These are phyloP conservation scores for Speleostelium caveatum DNA, from an alignment of 78 protist genomes.

Conservation along the genomic window DNA sequence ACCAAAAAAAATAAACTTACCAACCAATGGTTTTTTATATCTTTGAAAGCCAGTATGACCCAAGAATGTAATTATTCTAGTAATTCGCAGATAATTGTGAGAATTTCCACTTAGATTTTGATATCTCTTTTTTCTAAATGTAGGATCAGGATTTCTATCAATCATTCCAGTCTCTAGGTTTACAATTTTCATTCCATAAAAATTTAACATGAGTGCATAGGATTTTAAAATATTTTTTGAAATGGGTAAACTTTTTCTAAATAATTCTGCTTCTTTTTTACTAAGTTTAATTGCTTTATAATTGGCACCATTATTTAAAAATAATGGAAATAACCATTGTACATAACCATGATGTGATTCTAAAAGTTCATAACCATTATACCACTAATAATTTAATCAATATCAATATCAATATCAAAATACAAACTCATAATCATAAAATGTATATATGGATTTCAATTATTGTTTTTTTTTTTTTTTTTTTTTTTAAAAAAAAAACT, in stretches of 20 bases:
- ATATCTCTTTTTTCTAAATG: not conserved
- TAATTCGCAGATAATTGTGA: slow-evolving; percentile 19
- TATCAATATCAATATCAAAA: too few species aligned
- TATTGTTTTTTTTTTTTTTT: too few species aligned
- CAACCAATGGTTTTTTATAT: slow-evolving; percentile 1
- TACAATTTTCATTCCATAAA: slow-evolving; percentile 3
- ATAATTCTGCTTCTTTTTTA: not conserved
- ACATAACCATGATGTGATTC: slow-evolving; percentile 22
- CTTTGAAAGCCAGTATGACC: slow-evolving; percentile 2
- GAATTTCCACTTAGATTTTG: not conserved
- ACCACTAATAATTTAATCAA: too few species aligned
- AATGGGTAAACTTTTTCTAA: slow-evolving; percentile 14
- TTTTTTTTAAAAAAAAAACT: too few species aligned
- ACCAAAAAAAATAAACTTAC: too few species aligned
- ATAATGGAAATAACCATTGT: slow-evolving; percentile 35
- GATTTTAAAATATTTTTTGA: not conserved
- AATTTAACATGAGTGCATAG: slow-evolving; percentile 7
- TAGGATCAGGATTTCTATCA: not conserved
- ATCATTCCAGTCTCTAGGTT: not conserved
- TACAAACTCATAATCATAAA: too few species aligned
- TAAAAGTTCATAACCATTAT: not conserved
- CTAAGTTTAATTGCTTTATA: not conserved
- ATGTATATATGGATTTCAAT: too few species aligned
- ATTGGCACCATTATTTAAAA: slow-evolving; percentile 3
- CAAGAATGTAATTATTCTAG: slow-evolving; percentile 15